phyloP scores from a whole-genome alignment of 768 basidiomycete species.

The Calvatia gigantea region DNA sequence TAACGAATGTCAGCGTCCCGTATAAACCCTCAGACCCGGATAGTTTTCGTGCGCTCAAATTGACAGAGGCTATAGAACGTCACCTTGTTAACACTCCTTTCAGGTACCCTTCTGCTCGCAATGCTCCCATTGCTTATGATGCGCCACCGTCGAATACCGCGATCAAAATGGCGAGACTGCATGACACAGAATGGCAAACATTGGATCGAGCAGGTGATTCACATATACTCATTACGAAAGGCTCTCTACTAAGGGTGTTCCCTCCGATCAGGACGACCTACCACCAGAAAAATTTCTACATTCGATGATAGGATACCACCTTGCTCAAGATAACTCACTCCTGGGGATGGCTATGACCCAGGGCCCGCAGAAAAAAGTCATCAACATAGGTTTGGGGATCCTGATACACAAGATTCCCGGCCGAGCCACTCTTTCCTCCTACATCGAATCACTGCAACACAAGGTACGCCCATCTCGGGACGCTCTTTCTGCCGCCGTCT shows the following conservation, averaged over 20 bases:
- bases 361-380: conserved; percentile 67
- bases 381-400: conserved; percentile 81
- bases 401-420: conserved; percentile 66
- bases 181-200: conserved; percentile 63
- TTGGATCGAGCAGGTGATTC: conserved; percentile 73
- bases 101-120: conserved; percentile 68
- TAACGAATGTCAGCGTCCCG: conserved; percentile 50
- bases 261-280: conserved; percentile 49
- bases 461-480: conserved; percentile 47
- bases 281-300: conserved; percentile 61
- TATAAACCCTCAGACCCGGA: conserved; percentile 59
- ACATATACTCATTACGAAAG: not conserved
- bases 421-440: conserved; percentile 55
- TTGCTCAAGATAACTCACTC: conserved; percentile 62
- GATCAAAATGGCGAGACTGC: conserved; percentile 70
- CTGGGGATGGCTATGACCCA: conserved; percentile 88
- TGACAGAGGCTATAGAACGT: not conserved
- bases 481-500: not conserved
- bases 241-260: not conserved
- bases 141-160: conserved; percentile 76
- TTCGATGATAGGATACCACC: conserved; percentile 80
- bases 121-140: conserved; percentile 84
- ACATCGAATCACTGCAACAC: conserved; percentile 70
- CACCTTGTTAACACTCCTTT: conserved; percentile 10
- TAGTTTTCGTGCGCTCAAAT: conserved; percentile 58